Percentiles rank a stretch among this genome's conserved stretches.
phyloP scores from a whole-genome alignment of 1,284 basidiomycete species.

The Somion occarium region DNA sequence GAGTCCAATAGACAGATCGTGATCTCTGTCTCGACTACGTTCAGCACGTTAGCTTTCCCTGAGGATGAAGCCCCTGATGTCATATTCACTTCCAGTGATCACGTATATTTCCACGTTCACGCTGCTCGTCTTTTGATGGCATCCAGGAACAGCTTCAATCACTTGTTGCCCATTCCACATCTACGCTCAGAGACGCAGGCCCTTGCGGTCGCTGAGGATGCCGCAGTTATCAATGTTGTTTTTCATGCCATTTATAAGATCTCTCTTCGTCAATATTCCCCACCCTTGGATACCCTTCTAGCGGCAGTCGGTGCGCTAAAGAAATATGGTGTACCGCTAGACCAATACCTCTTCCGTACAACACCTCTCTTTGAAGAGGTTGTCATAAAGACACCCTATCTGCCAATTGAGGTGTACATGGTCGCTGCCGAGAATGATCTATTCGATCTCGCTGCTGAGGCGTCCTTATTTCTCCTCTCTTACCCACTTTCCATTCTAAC shows the following conservation, averaged over 20 bases:
- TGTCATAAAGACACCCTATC: constrained; percentile 25
- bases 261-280: constrained; percentile 26
- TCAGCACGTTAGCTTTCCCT: constrained; percentile 58
- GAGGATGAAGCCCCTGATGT: constrained; percentile 48
- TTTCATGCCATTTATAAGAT: constrained; percentile 31
- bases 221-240: constrained; percentile 31
- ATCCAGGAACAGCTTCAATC: constrained; percentile 30
- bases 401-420: constrained; percentile 29
- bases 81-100: constrained; percentile 61
- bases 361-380: constrained; percentile 26
- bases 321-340: constrained; percentile 26
- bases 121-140: constrained; percentile 24
- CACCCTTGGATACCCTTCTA: constrained; percentile 23
- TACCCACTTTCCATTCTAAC: constrained; percentile 28
- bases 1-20: no score
- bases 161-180: constrained; percentile 22
- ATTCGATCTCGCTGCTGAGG: constrained; percentile 29
- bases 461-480: constrained; percentile 32
- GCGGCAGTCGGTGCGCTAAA: constrained; percentile 22
- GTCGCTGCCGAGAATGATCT: constrained; percentile 30
- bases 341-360: constrained; percentile 14
- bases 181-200: no score
- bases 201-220: constrained; percentile 15
- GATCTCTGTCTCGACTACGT: constrained; percentile 73
- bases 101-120: constrained; percentile 55